A percentile compares a stretch with the other conserved stretches of the same genome.
Evolutionary conservation across 768 basidiomycete species (phyloP).

Genomic region (Boletus pseudo-olivaceus): DNA sequence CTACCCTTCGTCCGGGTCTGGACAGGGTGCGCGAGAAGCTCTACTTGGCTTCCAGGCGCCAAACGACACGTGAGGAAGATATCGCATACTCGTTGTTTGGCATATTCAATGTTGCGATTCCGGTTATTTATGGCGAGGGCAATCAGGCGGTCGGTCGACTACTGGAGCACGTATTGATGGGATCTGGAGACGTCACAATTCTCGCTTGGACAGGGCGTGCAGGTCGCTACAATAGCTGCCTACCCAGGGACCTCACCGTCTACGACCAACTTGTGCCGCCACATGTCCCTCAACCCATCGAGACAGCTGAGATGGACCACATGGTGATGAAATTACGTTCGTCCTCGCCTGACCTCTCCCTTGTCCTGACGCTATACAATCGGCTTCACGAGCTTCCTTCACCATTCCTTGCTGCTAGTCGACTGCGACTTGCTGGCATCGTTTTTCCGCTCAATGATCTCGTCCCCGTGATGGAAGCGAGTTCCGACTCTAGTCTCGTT

Average conservation of each 20-base stretch:
- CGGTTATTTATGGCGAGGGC: not conserved
- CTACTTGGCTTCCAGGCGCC: not conserved
- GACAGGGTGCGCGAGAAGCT: not conserved
- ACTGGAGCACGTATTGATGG: not conserved
- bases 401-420: not conserved
- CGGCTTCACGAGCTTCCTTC: not conserved
- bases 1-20: slow-evolving; percentile 1
- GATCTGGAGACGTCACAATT: too few relatives aligned
- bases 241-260: too few relatives aligned
- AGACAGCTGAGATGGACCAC: not conserved
- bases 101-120: not conserved
- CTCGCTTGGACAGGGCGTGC: too few relatives aligned
- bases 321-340: not conserved
- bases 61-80: not conserved
- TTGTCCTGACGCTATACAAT: not conserved
- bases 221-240: too few relatives aligned
- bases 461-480: not conserved
- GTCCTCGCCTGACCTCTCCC: not conserved
- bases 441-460: not conserved
- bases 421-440: not conserved
- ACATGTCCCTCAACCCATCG: not conserved
- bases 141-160: not conserved
- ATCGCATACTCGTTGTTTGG: not conserved
- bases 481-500: not conserved
- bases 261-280: too few relatives aligned